phyloP scores from a whole-genome alignment of 2,329 filamentous ascomycete species.

The Xylariaceae sp. region DNA sequence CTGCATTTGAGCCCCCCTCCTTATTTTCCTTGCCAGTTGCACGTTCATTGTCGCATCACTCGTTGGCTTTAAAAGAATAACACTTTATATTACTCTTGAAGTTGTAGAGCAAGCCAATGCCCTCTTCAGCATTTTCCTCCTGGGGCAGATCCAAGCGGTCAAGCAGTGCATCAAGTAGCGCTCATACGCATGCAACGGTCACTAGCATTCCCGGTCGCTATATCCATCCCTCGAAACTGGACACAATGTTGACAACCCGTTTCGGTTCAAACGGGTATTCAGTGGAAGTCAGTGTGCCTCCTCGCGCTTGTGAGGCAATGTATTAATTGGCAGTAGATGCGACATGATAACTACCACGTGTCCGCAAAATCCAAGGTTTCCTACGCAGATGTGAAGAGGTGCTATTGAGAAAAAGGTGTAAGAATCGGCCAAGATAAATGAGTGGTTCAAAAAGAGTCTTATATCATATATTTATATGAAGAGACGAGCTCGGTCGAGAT shows the following conservation, averaged over 20 bases:
- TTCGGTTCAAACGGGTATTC: conserved; percentile 8
- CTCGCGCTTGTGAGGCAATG: background rate
- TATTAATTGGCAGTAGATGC: conserved; percentile 5
- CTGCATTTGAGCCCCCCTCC: too few relatives aligned
- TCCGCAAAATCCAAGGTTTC: conserved; percentile 2
- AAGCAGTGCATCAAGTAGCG: background rate
- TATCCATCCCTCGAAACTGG: conserved; percentile 9
- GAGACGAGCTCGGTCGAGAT: too few relatives aligned
- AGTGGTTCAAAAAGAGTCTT: background rate
- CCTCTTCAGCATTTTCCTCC: background rate
- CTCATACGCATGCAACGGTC: background rate
- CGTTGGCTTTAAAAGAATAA: background rate
- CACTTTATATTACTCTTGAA: background rate
- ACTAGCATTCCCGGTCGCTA: conserved; percentile 9
- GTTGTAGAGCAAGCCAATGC: background rate
- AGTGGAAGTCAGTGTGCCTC: conserved; percentile 9
- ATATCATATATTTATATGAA: too few relatives aligned
- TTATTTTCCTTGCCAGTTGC: too few relatives aligned
- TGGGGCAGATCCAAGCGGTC: background rate
- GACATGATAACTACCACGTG: conserved; percentile 7
- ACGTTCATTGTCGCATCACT: too few relatives aligned
- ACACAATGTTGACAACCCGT: conserved; percentile 2
- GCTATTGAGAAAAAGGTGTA: conserved; percentile 1
- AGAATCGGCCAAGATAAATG: background rate
- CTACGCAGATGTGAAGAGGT: conserved; percentile 3